Conservation (phyloP, 2,329 filamentous ascomycete species). For the Lizonia empirigonia region DNA sequence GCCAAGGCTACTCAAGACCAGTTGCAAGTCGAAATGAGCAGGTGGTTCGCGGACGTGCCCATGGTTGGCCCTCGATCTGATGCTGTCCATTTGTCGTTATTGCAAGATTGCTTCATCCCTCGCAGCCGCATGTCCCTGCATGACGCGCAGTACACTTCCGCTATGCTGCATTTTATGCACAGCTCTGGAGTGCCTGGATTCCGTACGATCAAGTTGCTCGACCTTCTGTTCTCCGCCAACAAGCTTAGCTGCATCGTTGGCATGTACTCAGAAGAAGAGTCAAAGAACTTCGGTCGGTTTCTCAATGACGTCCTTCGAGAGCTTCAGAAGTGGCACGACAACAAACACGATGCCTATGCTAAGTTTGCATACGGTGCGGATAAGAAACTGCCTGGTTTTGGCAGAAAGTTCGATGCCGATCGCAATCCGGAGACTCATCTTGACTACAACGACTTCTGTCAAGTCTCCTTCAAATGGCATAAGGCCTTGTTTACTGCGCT, state of each 20-base stretch:
- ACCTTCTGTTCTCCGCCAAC: conserved; percentile 83
- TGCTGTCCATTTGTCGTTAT: conserved; percentile 72
- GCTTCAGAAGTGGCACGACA: conserved; percentile 81
- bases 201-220: conserved; percentile 80
- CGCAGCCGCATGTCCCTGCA: conserved; percentile 80
- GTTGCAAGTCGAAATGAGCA: conserved; percentile 74
- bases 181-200: conserved; percentile 84
- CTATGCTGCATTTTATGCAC: conserved; percentile 86
- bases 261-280: conserved; percentile 85
- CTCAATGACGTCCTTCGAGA: conserved; percentile 81
- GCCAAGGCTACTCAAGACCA: conserved; percentile 62
- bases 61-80: conserved; percentile 63
- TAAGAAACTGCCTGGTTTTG: conserved; percentile 76
- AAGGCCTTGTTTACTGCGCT: conserved; percentile 78
- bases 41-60: conserved; percentile 73
- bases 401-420: conserved; percentile 71
- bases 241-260: conserved; percentile 83
- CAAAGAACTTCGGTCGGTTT: conserved; percentile 91
- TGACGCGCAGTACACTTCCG: conserved; percentile 88
- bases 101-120: conserved; percentile 93
- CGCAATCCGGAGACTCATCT: conserved; percentile 74
- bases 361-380: conserved; percentile 76
- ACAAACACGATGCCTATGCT: conserved; percentile 72
- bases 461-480: conserved; percentile 89
- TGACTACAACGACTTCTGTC: conserved; percentile 84